These are phyloP conservation scores for Epichloe brachyelytri DNA, from an alignment of 2,329 filamentous ascomycete genomes.

Conservation along the genomic window DNA sequence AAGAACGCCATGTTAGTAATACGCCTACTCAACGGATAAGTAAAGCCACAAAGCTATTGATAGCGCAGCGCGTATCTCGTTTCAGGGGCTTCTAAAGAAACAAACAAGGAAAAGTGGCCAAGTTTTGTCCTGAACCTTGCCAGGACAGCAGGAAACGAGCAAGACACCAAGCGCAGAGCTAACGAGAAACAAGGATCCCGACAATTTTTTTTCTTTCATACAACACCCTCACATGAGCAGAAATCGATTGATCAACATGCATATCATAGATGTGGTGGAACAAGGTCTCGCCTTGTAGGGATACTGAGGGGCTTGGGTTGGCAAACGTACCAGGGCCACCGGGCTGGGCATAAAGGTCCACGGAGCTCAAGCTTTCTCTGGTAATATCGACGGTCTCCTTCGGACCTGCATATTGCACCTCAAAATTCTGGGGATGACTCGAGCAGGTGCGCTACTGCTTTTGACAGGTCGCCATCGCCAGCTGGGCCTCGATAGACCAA, in stretches of 20 bases:
- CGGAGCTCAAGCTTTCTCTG: slow-evolving; percentile 7
- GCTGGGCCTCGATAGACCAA: slow-evolving; percentile 13
- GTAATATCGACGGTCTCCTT: slow-evolving; percentile 9
- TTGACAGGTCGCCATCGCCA: slow-evolving; percentile 9
- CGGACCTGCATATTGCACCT: slow-evolving; percentile 11
- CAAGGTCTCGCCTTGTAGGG: not conserved
- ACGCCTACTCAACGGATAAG: not conserved
- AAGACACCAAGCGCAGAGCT: not conserved
- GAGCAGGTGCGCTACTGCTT: slow-evolving; percentile 11
- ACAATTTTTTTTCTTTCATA: not conserved
- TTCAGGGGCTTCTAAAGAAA: not conserved
- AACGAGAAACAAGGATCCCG: not conserved
- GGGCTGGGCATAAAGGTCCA: slow-evolving; percentile 10
- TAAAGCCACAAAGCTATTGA: not conserved
- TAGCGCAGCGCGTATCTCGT: not conserved
- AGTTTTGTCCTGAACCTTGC: not conserved
- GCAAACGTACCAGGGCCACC: slow-evolving; percentile 10
- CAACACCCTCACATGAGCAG: not conserved
- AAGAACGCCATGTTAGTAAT: not conserved
- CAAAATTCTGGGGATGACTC: slow-evolving; percentile 11
- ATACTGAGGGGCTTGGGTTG: not conserved
- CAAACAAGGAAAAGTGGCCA: not conserved
- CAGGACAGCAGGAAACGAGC: not conserved
- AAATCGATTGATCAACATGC: not conserved
- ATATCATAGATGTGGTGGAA: not conserved